Evolutionary conservation across 1,284 basidiomycete genomes (phyloP).

Genomic region (Irpex sp.): DNA sequence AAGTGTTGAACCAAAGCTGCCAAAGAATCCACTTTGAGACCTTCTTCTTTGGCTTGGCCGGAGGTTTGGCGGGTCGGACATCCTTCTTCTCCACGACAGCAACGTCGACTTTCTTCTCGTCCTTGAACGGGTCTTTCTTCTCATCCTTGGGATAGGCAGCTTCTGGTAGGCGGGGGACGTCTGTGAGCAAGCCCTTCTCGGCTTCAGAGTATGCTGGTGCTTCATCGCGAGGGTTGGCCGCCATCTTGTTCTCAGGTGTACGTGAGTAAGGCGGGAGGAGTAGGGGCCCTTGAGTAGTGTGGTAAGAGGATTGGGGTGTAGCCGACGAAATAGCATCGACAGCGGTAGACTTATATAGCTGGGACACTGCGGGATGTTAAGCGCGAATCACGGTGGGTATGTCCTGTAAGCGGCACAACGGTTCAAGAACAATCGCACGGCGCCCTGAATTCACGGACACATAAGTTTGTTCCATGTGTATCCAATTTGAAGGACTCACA

Average conservation of each 20-base stretch:
- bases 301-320: conserved; percentile 5
- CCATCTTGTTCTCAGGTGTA: conserved; percentile 8
- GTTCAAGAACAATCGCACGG: conserved; percentile 7
- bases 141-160: conserved; percentile 28
- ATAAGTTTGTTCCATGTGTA: conserved; percentile 5
- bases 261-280: conserved; percentile 2
- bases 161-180: conserved; percentile 31
- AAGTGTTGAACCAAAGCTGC: conserved; percentile 68
- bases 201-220: conserved; percentile 44
- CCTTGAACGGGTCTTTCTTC: conserved; percentile 28
- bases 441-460: not conserved
- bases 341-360: conserved; percentile 9
- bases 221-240: conserved; percentile 24
- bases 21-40: conserved; percentile 55
- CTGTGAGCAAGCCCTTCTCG: conserved; percentile 51
- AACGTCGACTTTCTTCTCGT: conserved; percentile 16
- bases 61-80: conserved; percentile 33
- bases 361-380: not conserved
- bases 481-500: conserved; percentile 5
- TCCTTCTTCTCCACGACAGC: conserved; percentile 34
- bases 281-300: conserved; percentile 1
- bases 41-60: conserved; percentile 35
- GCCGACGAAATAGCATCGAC: conserved; percentile 2
- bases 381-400: not conserved
- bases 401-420: not conserved